Evolutionary conservation across 2,329 filamentous ascomycete genomes (phyloP), one percentile per base, ranked within the genome.

Genomic region (Diplodia mutila): DNA sequence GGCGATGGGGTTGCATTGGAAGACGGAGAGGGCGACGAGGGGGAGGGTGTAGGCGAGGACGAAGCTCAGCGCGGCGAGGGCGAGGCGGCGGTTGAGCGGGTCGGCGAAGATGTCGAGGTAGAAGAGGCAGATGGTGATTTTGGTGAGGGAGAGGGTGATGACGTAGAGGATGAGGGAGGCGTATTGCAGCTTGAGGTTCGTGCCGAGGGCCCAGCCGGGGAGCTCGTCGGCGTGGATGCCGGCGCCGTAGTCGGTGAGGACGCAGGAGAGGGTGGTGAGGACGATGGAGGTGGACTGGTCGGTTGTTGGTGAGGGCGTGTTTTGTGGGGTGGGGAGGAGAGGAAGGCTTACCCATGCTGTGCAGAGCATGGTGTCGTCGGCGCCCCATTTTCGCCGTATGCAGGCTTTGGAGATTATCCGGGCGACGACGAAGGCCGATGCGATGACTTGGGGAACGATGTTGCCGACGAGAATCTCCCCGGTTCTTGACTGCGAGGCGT

Each of bases 1-100:
- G 34, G 68, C 71, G 65, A 79, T 73, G 0, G 78, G 78, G 34
- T 51, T 66, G 67, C 78, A 80, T 55, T 79, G 77, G 63, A 79
- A 66, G 12, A 71, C 69, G 6, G 68, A 67, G 9, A 76, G 9
- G 4, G 69, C 4, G 3, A 69, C 55, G 51, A 70, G 74, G 2
- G 69, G 57, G 72, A 71, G 27, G 12, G 68, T 70, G 61, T 70
- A 68, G 69, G 64, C 49, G 70, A 76, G 14, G 69, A 67, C 51
- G 70, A 65, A 65, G 7, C 71, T 76, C 68, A 74, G 75, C 0
- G 74, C 66, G 12, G 70, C 48, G 16, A 71, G 72, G 46, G 77
- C 73, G 7, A 73, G 53, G 49, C 54, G 59, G 21, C 71, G 71
- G 65, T 73, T 70, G 3, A 11, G 21, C 53, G 70, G 68, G 42